Percentiles rank a stretch among this genome's conserved stretches.
Conservation (phyloP, 2,329 filamentous ascomycete species). For the Aspergillus sclerotialis region DNA sequence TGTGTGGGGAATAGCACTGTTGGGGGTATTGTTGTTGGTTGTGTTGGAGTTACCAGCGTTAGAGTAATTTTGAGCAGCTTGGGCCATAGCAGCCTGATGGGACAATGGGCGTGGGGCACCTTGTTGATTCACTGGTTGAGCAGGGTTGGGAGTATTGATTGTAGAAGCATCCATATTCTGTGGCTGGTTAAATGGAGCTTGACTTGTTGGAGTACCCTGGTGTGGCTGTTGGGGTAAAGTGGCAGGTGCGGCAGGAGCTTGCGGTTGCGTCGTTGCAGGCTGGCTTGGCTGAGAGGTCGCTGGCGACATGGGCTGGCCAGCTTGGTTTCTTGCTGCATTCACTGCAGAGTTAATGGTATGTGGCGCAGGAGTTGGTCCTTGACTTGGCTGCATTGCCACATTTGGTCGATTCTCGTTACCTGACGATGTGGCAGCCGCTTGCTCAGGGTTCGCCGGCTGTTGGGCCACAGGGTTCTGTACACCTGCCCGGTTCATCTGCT, state of each 20-base stretch:
- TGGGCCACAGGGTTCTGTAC: conserved; percentile 9
- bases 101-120: conserved; percentile 37
- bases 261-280: conserved; percentile 21
- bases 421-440: conserved; percentile 9
- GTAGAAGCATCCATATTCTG: conserved; percentile 26
- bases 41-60: conserved; percentile 17
- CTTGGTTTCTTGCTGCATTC: conserved; percentile 36
- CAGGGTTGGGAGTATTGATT: conserved; percentile 21
- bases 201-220: conserved; percentile 21
- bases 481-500: conserved; percentile 17
- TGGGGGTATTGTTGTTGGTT: conserved; percentile 14
- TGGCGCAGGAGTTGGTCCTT: conserved; percentile 31
- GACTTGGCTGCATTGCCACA: conserved; percentile 25
- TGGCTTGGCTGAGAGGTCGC: conserved; percentile 27
- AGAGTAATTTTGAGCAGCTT: conserved; percentile 38
- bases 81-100: conserved; percentile 40
- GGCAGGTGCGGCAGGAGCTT: conserved; percentile 14
- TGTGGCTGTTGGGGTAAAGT: conserved; percentile 20
- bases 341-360: conserved; percentile 45
- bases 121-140: conserved; percentile 24
- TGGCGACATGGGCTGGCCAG: conserved; percentile 31
- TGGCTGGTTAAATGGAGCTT: conserved; percentile 24
- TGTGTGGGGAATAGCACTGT: conserved; percentile 11
- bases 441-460: conserved; percentile 10
- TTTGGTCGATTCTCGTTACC: conserved; percentile 13